A percentile compares a stretch with the other conserved stretches of the same genome.
phyloP scores from a whole-genome alignment of 2,329 filamentous ascomycete species.

The Penicillium sp. region DNA sequence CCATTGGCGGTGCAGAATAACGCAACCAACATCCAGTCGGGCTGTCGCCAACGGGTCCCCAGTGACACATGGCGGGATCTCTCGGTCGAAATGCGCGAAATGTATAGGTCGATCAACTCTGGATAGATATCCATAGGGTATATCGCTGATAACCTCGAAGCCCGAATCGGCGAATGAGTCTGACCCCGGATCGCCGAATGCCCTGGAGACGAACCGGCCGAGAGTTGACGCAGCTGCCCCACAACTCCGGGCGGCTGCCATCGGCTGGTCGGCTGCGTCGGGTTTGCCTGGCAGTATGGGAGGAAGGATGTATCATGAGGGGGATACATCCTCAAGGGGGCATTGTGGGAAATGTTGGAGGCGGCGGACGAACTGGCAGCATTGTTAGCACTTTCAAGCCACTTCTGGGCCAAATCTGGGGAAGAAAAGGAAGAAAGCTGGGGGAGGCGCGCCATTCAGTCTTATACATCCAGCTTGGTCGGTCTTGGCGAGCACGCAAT shows the following conservation, averaged over 20 bases:
- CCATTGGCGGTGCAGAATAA: slow-evolving; percentile 26
- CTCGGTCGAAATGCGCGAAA: slow-evolving; percentile 15
- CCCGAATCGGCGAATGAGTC: no score
- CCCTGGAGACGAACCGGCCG: slow-evolving; percentile 14
- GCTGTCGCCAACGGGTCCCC: slow-evolving; percentile 15
- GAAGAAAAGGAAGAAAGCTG: slow-evolving; percentile 6
- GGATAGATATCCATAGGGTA: no score
- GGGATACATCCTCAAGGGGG: neutral
- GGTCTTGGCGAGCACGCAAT: slow-evolving; percentile 36
- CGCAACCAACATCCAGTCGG: slow-evolving; percentile 29
- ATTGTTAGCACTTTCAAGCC: neutral
- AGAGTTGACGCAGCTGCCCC: slow-evolving; percentile 27
- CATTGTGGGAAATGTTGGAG: neutral
- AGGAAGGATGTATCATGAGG: neutral
- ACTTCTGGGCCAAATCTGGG: neutral
- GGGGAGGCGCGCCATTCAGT: slow-evolving; percentile 25
- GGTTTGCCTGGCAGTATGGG: neutral
- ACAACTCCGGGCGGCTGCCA: slow-evolving; percentile 28
- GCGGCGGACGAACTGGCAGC: neutral
- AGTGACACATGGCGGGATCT: slow-evolving; percentile 1
- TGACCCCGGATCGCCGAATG: neutral
- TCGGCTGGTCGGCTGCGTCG: slow-evolving; percentile 31
- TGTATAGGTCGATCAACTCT: neutral
- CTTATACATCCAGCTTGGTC: slow-evolving; percentile 33
- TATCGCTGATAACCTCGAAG: no score